Evolutionary conservation across 345 rosid genomes (phyloP), one percentile per base, ranked within the genome.

Genomic region (Euphorbia peplus): DNA sequence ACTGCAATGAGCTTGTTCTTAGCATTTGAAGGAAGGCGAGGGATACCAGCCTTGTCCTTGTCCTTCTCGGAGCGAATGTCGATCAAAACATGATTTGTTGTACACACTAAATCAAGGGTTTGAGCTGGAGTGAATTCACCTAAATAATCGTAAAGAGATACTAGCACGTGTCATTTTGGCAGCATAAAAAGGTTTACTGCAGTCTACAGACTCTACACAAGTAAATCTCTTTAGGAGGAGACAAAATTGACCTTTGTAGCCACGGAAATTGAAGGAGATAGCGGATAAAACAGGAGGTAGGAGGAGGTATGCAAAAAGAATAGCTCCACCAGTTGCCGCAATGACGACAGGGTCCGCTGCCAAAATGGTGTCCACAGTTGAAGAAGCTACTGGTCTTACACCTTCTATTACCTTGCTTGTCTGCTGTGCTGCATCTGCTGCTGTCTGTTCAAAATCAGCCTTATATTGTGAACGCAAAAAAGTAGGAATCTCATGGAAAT

Each of bases 1-100:
- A 91, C 82, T 10, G 92, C 75, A 70, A 93, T 68, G 85, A 86
- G 68, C 75, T 76, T 81, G 86, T 85, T 93, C 82, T 91, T 89
- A 42, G 92, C 96, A 78, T 67, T 82, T 15, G 98, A 86, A 66
- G 98, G 97, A n/a, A 93, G 92, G 60, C 96, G 95, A 18, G 98
- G 98, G 48, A 91, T 74, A 37, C 97, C 98, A 8, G 88, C 75
- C 78, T 81, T 89, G 44, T 89, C 86, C 80, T 93, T 93, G 54
- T 93, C 98, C 79, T 93, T 93, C 87, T 93, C 98, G 42, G 96
- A 83, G 69, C 98, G 82, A 66, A 93, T 84, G 70, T 93, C 98
- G 0, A 93, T 80, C 95, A 93, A 63, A 41, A 86, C 7, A 73
- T 91, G 73, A 80, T 82, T 80, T 77, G 71, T 81, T 8, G 86